A percentile compares a stretch with the other conserved stretches of the same genome.
Conservation (phyloP, 345 rosid species). For the Brassica nigra region DNA sequence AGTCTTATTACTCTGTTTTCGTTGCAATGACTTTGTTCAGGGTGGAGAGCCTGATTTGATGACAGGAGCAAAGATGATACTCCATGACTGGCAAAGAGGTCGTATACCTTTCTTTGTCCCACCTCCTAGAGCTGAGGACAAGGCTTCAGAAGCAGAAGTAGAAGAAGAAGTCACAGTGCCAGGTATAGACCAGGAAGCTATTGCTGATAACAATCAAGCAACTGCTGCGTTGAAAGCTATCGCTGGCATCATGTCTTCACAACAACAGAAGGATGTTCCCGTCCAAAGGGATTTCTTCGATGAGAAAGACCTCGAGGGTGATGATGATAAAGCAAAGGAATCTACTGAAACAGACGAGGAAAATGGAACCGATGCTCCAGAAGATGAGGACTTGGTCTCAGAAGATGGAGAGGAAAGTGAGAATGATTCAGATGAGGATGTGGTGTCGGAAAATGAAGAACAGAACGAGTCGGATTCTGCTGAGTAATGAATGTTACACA, state of each 20-base stretch:
- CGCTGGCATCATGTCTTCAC: constrained; percentile 69
- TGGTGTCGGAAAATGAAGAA: constrained; percentile 18
- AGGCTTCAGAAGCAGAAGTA: constrained; percentile 43
- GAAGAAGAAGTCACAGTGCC: constrained; percentile 46
- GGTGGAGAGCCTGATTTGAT: constrained; percentile 90
- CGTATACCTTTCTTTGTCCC: constrained; percentile 85
- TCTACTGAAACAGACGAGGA: constrained; percentile 21
- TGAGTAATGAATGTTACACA: background rate
- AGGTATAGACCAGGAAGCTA: constrained; percentile 51
- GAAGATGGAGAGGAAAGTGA: constrained; percentile 35
- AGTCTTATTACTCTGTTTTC: background rate
- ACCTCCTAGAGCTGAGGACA: constrained; percentile 58
- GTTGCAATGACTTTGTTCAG: constrained; percentile 38
- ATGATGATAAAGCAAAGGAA: constrained; percentile 23
- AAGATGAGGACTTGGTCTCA: constrained; percentile 13
- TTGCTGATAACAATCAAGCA: constrained; percentile 50
- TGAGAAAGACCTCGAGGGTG: constrained; percentile 58
- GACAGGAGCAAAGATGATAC: constrained; percentile 91
- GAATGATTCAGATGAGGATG: constrained; percentile 18
- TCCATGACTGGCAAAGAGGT: constrained; percentile 98
- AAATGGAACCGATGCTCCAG: constrained; percentile 10
- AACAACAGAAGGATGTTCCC: constrained; percentile 72
- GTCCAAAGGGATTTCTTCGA: constrained; percentile 74
- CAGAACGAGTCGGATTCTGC: constrained; percentile 4
- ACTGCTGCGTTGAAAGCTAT: constrained; percentile 78